Evolutionary conservation across 2,329 filamentous ascomycete species (phyloP), one percentile per base, ranked within the genome.

Genomic region (Westerdykella sp.): DNA sequence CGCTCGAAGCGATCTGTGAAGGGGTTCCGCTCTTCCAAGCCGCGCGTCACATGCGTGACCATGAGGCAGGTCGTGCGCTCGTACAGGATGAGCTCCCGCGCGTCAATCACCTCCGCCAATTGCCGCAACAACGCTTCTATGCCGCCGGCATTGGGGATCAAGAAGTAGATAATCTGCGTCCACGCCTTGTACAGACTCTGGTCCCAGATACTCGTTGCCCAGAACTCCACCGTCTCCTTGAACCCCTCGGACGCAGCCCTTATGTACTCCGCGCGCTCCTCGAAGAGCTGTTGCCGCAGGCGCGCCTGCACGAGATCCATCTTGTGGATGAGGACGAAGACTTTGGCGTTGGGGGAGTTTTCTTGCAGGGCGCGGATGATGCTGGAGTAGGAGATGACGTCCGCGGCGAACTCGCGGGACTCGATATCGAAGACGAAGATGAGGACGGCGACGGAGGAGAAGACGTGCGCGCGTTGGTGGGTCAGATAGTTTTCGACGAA

Each of bases 361-460:
- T 97, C 90, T 43, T 84, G 79, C 32, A 98, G 77, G 1, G 93
- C 93, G 39, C 84, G 81, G 55, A 97, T 87, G 65, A 97, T 93
- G 53, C 87, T 85, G 41, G 84, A 82, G 73, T 97, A 98, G 45
- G 89, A 95, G 44, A 91, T 82, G 41, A 97, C 80, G 66, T 98
- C 93, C 57, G 88, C 85, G 49, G 93, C 87, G 57, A 95, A 88
- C 67, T 97, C 93, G 63, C 89, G 85, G 14, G 87, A 95, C 67
- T 97, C 93, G 54, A 97, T 94, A 66, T 98, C 93, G 71, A 98
- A 98, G 67, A 98, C 93, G 73, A 98, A 98, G 69, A 98, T 97
- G 45, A 98, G 80, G 40, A 97, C 93, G 40, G 90, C 91, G 48
- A 96, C 93, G 65, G 93, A 91, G 61, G 84, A 88, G 73, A 98